These are phyloP conservation scores for Eleusine indica DNA, from an alignment of 176 grass and related monocot species.

Conservation along the genomic window DNA sequence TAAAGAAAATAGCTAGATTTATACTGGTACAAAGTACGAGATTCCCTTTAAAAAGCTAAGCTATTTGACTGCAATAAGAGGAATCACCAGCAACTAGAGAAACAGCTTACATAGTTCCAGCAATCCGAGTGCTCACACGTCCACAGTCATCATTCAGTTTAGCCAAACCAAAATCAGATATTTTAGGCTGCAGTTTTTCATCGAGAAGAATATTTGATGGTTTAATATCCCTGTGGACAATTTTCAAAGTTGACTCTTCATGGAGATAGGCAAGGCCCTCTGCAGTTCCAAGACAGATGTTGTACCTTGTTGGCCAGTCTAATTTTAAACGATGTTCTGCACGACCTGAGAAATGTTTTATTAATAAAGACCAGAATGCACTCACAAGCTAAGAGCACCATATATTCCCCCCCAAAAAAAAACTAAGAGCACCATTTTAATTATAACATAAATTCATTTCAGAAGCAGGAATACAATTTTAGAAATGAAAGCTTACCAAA, in stretches of 20 bases:
- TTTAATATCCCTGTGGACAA: conserved; percentile 94
- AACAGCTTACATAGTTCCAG: conserved; percentile 82
- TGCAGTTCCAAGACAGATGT: conserved; percentile 75
- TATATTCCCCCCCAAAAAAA: not conserved
- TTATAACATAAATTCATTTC: not conserved
- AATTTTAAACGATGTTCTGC: conserved; percentile 60
- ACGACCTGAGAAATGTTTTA: conserved; percentile 44
- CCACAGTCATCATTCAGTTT: conserved; percentile 79
- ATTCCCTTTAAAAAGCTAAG: conserved; percentile 1
- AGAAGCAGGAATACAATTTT: not conserved
- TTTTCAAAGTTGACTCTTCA: conserved; percentile 85
- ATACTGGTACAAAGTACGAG: not conserved
- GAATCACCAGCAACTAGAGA: conserved; percentile 33
- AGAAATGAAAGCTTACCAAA: conserved; percentile 62
- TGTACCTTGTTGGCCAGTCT: conserved; percentile 67
- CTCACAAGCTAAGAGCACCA: conserved; percentile 1
- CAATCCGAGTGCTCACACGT: conserved; percentile 73
- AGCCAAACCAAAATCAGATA: conserved; percentile 93
- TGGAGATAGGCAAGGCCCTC: conserved; percentile 82
- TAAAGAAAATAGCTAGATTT: not conserved
- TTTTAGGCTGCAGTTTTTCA: conserved; percentile 79
- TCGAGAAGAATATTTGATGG: conserved; percentile 88
- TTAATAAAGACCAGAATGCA: conserved; percentile 17
- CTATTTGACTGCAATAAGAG: conserved; percentile 16
- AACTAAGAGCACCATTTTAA: no score